Conservation (phyloP, 306 rosid genomes). For the Lupinus albus region DNA sequence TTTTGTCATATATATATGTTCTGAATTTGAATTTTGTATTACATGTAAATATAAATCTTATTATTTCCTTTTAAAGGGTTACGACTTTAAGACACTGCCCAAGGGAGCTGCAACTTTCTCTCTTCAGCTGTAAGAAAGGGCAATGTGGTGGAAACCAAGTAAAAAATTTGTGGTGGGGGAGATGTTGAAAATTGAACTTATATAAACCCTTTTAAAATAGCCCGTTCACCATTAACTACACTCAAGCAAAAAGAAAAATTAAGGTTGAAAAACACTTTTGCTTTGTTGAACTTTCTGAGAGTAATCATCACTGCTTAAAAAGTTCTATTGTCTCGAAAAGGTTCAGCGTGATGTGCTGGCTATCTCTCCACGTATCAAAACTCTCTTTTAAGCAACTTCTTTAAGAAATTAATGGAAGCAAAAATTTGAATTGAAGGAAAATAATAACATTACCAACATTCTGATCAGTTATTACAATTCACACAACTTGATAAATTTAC, state of each 20-base stretch:
- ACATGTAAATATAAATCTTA: neutral
- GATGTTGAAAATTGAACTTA: slow-evolving; percentile 28
- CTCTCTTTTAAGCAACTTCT: slow-evolving; percentile 31
- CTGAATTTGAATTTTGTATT: neutral
- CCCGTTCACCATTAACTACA: slow-evolving; percentile 35
- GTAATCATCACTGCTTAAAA: slow-evolving; percentile 41
- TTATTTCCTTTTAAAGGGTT: neutral
- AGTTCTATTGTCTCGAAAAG: slow-evolving; percentile 25
- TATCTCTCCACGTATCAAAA: slow-evolving; percentile 32
- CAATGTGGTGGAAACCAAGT: slow-evolving; percentile 13
- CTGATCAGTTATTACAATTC: neutral
- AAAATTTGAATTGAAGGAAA: slow-evolving; percentile 26
- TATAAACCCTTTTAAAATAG: neutral
- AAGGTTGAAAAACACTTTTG: slow-evolving; percentile 35
- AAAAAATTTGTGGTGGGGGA: slow-evolving; percentile 13
- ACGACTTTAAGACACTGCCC: neutral
- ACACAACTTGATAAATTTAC: neutral
- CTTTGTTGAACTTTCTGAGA: slow-evolving; percentile 48
- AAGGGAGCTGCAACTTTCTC: neutral
- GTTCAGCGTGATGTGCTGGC: slow-evolving; percentile 34
- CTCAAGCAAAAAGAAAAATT: slow-evolving; percentile 15
- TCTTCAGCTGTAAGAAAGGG: slow-evolving; percentile 21
- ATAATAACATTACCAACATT: neutral
- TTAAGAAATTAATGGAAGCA: slow-evolving; percentile 33
- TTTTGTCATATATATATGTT: neutral